Base-by-base conservation (phyloP, 441 rosid genomes). In the Melastoma candidum region DNA sequence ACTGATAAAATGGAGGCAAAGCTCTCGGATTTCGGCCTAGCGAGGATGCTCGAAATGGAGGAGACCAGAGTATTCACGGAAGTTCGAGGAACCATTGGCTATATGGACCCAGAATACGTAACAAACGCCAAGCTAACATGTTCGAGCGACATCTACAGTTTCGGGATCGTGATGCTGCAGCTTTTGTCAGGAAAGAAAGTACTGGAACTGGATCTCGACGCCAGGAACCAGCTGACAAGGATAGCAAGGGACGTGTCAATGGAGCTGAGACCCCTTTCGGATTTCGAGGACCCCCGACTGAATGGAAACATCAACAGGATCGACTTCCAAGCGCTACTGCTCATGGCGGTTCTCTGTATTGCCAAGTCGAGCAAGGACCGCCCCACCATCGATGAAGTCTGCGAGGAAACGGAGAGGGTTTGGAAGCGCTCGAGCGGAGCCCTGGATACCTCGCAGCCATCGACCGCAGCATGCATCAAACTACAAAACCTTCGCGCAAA, bases 91-190 rank as follows among this genome's bases (percentile, higher is more conserved):
- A 83, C 85, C 12, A 77, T 83, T 43, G 87, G 87, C 1, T 81
- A 83, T 53, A 77, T 83, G 92, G 92, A 83, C 57, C 85, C 87
- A 1, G 85, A 83, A 62, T 83, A 83, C 65, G 75, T 81, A 77
- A 81, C 57, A 73, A 83, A 80, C 50, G 82, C 92, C 47, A 81
- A 77, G 69, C 74, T 78, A 22, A 83, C 92, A 0, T 61, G 74
- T 62, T 83, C 87, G 0, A 81, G 92, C 56, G 92, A 83, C 56
- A 73, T 81, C 47, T 83, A 81, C 43, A 78, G 92, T 51, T 83
- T 83, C 10, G 87, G 87, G 2, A 78, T 83, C 49, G 87, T 83
- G 41, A 65, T 59, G 24, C 80, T 83, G 48, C 90, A 83, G 48
- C 65, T 83, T 46, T 70, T 83, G 14, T 78, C 87, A 1, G 90